Conservation (phyloP, 768 basidiomycete genomes). For the Agaricus subrufescens region DNA sequence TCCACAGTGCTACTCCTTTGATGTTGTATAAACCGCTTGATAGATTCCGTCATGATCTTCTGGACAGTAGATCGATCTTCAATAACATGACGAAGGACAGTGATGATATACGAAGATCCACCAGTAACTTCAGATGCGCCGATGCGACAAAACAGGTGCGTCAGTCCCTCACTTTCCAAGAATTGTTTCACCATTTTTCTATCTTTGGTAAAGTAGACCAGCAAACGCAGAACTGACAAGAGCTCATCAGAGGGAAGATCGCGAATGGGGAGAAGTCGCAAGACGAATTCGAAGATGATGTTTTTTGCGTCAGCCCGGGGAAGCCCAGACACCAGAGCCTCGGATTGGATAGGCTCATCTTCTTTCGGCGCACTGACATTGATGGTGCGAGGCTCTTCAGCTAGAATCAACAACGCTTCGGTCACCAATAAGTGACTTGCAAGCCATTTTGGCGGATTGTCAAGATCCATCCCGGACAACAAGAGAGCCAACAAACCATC, state of each 20-base stretch:
- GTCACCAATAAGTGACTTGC: constrained; percentile 81
- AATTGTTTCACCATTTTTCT: constrained; percentile 60
- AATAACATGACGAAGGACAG: constrained; percentile 87
- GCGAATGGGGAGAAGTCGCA: constrained; percentile 62
- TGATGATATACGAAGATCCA: constrained; percentile 79
- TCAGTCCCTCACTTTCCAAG: constrained; percentile 60
- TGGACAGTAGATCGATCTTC: constrained; percentile 69
- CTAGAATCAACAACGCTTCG: constrained; percentile 74
- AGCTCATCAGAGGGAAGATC: constrained; percentile 76
- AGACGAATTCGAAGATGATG: constrained; percentile 71
- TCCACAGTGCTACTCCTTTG: constrained; percentile 68
- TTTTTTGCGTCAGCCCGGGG: constrained; percentile 54
- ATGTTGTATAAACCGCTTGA: constrained; percentile 76
- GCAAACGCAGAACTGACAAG: constrained; percentile 72
- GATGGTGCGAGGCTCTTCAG: constrained; percentile 66
- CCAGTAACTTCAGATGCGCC: constrained; percentile 56
- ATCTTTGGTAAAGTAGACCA: constrained; percentile 82
- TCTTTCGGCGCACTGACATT: constrained; percentile 63
- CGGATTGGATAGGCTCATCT: constrained; percentile 52
- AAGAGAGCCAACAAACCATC: constrained; percentile 65
- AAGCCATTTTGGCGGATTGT: constrained; percentile 83
- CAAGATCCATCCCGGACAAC: constrained; percentile 49
- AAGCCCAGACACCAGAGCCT: constrained; percentile 56
- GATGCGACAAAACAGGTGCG: constrained; percentile 62
- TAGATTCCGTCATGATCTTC: constrained; percentile 74